Conservation (phyloP, 257 asterid species). For the Anisodus acutangulus region DNA sequence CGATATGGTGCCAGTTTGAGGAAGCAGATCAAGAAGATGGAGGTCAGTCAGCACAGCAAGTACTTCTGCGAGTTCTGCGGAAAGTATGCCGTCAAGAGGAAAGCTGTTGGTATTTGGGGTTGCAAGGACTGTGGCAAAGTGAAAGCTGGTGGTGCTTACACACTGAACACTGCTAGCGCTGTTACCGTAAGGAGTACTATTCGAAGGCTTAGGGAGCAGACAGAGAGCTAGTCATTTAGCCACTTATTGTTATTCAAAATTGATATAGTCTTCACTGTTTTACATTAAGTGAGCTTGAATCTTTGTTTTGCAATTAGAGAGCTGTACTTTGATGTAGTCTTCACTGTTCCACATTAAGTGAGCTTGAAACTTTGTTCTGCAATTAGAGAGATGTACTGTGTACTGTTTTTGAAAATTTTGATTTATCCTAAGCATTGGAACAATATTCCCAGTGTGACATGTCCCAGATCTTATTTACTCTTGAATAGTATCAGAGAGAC, state of each 20-base stretch:
- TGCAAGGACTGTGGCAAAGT: conserved; percentile 70
- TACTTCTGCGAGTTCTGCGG: conserved; percentile 61
- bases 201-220: conserved; percentile 76
- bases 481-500: neutral
- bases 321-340: neutral
- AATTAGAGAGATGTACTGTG: too few relatives aligned
- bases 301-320: neutral
- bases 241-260: too few relatives aligned
- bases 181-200: conserved; percentile 76
- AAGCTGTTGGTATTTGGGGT: conserved; percentile 72
- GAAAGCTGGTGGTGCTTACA: conserved; percentile 73
- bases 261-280: neutral
- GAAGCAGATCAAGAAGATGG: conserved; percentile 66
- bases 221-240: conserved; percentile 52
- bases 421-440: neutral
- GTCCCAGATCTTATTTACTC: neutral
- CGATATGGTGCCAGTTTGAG: conserved; percentile 69
- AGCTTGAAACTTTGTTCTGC: too few relatives aligned
- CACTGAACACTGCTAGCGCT: conserved; percentile 68
- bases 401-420: conserved; percentile 20
- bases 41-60: conserved; percentile 62
- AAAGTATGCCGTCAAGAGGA: conserved; percentile 65
- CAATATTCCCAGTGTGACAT: neutral
- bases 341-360: too few relatives aligned
- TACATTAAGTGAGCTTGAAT: neutral